phyloP scores from a whole-genome alignment of 2,329 filamentous ascomycete genomes.

The Paraphoma chrysanthemicola region DNA sequence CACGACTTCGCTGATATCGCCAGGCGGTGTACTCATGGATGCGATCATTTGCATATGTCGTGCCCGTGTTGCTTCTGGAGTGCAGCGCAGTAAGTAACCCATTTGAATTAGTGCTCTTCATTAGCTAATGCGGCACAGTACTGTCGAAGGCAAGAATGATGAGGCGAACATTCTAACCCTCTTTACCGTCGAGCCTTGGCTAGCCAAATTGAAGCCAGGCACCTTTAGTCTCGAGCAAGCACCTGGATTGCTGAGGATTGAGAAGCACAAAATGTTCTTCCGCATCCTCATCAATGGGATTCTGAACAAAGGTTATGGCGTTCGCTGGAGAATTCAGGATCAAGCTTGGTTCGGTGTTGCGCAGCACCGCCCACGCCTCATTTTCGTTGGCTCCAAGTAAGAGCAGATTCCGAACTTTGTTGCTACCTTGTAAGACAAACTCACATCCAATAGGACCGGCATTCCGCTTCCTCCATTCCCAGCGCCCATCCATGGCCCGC shows the following conservation, averaged over 20 bases:
- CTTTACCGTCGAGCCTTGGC: constrained; percentile 22
- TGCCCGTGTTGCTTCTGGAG: constrained; percentile 25
- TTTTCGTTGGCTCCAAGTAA: constrained; percentile 38
- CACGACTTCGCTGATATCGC: constrained; percentile 19
- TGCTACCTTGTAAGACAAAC: not conserved
- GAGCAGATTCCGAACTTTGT: not conserved
- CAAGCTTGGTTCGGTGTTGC: constrained; percentile 22
- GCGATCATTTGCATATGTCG: constrained; percentile 24
- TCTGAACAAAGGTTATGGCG: not conserved
- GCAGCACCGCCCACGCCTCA: constrained; percentile 32
- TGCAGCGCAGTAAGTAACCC: constrained; percentile 19
- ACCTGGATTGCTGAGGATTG: not conserved
- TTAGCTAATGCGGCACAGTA: constrained; percentile 11
- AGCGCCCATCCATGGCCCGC: constrained; percentile 26
- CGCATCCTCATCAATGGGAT: not conserved
- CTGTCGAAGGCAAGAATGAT: constrained; percentile 22
- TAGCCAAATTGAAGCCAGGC: constrained; percentile 17
- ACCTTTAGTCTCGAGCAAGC: constrained; percentile 23
- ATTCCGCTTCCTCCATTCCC: constrained; percentile 41
- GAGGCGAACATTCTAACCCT: constrained; percentile 28
- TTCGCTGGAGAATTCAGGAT: not conserved
- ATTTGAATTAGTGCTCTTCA: not conserved
- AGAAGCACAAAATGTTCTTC: constrained; percentile 22
- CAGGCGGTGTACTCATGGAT: not conserved
- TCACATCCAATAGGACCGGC: constrained; percentile 22